Conservation (phyloP, 129 eudicot species). For the Ambrosia trifida region DNA sequence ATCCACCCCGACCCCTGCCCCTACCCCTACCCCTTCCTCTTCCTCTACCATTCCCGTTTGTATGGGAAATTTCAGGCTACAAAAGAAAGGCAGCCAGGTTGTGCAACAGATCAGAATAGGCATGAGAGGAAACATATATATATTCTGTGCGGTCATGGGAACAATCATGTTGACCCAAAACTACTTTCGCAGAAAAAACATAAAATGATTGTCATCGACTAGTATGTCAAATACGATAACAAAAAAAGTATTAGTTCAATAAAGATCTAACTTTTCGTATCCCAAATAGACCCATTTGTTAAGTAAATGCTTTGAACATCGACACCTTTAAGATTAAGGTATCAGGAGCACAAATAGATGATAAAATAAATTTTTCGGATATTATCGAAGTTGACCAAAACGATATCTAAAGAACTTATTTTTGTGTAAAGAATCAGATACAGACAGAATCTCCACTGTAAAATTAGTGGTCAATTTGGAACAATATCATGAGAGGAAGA, state of each 20-base stretch:
- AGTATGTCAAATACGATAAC: background rate
- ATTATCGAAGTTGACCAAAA: background rate
- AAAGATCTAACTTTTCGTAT: background rate
- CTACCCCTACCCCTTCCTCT: constrained; percentile 80
- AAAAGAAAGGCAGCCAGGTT: background rate
- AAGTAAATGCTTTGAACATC: background rate
- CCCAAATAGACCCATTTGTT: background rate
- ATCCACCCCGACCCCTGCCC: constrained; percentile 55
- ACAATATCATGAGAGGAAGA: constrained; percentile 5
- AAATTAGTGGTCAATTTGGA: background rate
- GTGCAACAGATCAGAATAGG: background rate
- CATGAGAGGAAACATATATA: background rate
- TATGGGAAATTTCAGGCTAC: constrained; percentile 44
- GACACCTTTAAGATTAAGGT: background rate
- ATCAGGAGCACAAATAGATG: background rate
- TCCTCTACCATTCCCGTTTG: constrained; percentile 59
- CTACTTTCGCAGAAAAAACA: background rate
- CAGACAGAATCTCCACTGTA: background rate
- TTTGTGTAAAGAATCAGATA: background rate
- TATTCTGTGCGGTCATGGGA: background rate
- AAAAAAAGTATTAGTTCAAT: background rate
- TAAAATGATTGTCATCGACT: background rate
- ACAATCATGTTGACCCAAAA: background rate
- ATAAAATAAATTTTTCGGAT: background rate
- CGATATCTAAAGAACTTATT: background rate